phyloP scores from a whole-genome alignment of 106 monocot species.

The Vanilla planifolia region DNA sequence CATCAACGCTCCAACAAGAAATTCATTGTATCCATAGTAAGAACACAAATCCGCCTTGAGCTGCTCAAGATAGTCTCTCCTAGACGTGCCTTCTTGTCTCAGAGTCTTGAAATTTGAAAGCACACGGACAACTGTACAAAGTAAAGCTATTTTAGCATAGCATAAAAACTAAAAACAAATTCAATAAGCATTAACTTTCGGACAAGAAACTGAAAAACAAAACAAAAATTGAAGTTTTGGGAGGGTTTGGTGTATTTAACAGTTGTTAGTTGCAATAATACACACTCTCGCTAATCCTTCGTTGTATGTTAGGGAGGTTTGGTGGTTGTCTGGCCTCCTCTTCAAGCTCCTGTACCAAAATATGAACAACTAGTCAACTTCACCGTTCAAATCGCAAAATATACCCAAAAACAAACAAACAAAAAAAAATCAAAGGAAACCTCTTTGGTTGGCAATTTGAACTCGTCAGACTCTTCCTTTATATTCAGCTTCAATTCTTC shows the following conservation, averaged over 20 bases:
- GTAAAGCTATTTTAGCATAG: too few relatives aligned
- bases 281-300: slow-evolving; percentile 85
- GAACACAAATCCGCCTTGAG: slow-evolving; percentile 67
- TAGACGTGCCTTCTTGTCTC: slow-evolving; percentile 58
- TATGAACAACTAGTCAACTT: background rate
- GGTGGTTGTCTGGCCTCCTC: slow-evolving; percentile 70
- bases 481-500: slow-evolving; percentile 72
- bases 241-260: too few relatives aligned
- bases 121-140: slow-evolving; percentile 59
- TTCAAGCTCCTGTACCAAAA: slow-evolving; percentile 60
- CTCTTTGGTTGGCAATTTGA: slow-evolving; percentile 82
- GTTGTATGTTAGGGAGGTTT: slow-evolving; percentile 50
- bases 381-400: background rate
- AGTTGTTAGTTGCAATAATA: too few relatives aligned
- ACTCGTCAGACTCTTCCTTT: slow-evolving; percentile 82
- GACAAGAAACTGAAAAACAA: too few relatives aligned
- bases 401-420: background rate
- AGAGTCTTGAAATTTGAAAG: slow-evolving; percentile 70
- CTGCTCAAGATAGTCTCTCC: slow-evolving; percentile 74
- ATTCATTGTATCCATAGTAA: slow-evolving; percentile 95
- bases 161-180: too few relatives aligned
- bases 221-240: background rate
- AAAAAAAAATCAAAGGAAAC: slow-evolving; percentile 12
- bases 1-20: slow-evolving; percentile 61
- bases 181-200: too few relatives aligned